These are phyloP conservation scores for Sporobolomyces pararoseus DNA, from an alignment of 768 basidiomycete species.

Conservation along the genomic window DNA sequence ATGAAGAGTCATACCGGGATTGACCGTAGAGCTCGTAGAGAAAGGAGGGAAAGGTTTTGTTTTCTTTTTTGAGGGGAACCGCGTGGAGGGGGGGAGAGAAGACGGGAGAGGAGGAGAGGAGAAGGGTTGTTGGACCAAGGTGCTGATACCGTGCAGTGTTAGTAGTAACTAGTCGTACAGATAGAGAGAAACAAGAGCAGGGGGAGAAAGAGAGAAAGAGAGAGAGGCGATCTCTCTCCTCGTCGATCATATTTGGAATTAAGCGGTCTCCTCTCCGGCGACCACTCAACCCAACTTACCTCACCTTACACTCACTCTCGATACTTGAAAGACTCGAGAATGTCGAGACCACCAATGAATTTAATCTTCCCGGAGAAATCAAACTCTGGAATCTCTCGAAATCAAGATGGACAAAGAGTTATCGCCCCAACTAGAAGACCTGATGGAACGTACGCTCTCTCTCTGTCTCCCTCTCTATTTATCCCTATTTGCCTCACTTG, in stretches of 20 bases:
- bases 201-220: background rate
- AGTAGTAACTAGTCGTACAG: background rate
- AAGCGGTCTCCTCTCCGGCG: background rate
- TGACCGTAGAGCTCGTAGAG: background rate
- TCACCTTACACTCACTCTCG: background rate
- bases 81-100: background rate
- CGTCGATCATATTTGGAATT: too few relatives aligned
- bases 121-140: constrained; percentile 5
- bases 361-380: background rate
- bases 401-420: constrained; percentile 19
- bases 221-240: too few relatives aligned
- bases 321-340: background rate
- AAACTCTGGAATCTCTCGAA: constrained; percentile 10
- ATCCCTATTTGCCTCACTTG: background rate
- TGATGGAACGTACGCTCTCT: constrained; percentile 30
- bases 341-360: constrained; percentile 10
- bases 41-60: background rate
- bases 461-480: background rate
- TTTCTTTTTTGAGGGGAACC: background rate
- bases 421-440: constrained; percentile 23
- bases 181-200: background rate
- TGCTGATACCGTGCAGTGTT: constrained; percentile 12
- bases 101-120: background rate
- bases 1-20: background rate
- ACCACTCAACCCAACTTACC: background rate